Percentiles rank a stretch among this genome's conserved stretches.
Evolutionary conservation across 495 filamentous ascomycete species (phyloP).

Genomic region (Aspergillus nanangensis): DNA sequence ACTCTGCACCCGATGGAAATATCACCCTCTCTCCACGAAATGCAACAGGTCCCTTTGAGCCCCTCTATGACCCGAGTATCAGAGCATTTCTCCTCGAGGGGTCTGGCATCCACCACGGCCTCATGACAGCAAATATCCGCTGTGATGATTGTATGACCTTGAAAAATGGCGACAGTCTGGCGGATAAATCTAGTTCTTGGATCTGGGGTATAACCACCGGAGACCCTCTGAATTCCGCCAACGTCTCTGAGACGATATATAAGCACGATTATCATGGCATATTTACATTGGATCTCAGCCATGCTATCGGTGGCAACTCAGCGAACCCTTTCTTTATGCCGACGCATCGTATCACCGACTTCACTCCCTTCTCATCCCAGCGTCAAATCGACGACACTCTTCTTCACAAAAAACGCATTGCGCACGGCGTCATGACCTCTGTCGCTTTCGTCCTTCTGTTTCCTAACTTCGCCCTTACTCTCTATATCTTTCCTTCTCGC

Average conservation of each 20-base stretch:
- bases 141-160: conserved; percentile 48
- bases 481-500: conserved; percentile 37
- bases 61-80: conserved; percentile 42
- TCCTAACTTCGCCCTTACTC: conserved; percentile 37
- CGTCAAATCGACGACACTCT: conserved; percentile 13
- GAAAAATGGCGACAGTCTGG: conserved; percentile 48
- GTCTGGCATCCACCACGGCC: conserved; percentile 45
- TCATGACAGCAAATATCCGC: conserved; percentile 58
- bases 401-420: conserved; percentile 22
- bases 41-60: conserved; percentile 43
- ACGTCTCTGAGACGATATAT: conserved; percentile 36
- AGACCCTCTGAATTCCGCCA: conserved; percentile 45
- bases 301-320: conserved; percentile 48
- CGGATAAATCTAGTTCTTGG: conserved; percentile 42
- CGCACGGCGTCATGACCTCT: conserved; percentile 33
- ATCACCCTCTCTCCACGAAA: conserved; percentile 56
- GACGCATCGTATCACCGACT: conserved; percentile 4
- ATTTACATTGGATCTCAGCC: conserved; percentile 55
- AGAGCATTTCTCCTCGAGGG: conserved; percentile 50
- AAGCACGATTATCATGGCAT: conserved; percentile 50
- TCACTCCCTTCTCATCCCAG: conserved; percentile 6
- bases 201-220: conserved; percentile 59
- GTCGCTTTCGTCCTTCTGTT: conserved; percentile 37
- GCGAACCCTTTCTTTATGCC: conserved; percentile 53
- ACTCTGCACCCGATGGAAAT: conserved; percentile 50